Evolutionary conservation across 2,329 filamentous ascomycete genomes (phyloP).

Genomic region (Talaromyces sp.): DNA sequence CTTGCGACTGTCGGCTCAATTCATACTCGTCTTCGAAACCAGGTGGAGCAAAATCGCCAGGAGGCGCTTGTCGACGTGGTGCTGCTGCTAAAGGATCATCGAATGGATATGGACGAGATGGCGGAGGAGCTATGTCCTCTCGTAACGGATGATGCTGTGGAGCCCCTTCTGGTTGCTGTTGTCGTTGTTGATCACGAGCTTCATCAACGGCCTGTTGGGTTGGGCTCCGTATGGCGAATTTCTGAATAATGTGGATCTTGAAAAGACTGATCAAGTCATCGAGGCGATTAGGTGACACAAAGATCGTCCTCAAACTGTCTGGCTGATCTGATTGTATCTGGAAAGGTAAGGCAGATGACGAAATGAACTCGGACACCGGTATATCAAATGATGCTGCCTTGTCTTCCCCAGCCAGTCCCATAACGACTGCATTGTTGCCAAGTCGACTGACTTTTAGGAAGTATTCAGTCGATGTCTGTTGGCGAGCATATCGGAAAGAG

Average conservation of each 20-base stretch:
- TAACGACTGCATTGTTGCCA: constrained; percentile 78
- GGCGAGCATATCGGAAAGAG: constrained; percentile 82
- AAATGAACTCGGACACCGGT: constrained; percentile 71
- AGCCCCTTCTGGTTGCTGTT: constrained; percentile 42
- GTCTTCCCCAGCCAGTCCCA: constrained; percentile 78
- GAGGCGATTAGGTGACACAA: constrained; percentile 71
- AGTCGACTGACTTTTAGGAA: constrained; percentile 79
- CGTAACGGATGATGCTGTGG: constrained; percentile 49
- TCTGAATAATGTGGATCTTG: constrained; percentile 79
- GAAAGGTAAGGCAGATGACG: constrained; percentile 57
- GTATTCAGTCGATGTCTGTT: constrained; percentile 80
- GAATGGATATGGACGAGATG: constrained; percentile 67
- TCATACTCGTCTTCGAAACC: constrained; percentile 94
- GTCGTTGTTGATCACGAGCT: constrained; percentile 34
- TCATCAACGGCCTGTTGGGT: constrained; percentile 79
- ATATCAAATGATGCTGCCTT: constrained; percentile 77
- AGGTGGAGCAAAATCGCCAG: constrained; percentile 76
- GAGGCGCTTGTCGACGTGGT: constrained; percentile 64
- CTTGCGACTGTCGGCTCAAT: constrained; percentile 66
- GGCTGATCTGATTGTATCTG: constrained; percentile 37
- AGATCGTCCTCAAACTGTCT: constrained; percentile 56
- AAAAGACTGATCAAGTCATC: constrained; percentile 68
- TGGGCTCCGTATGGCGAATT: constrained; percentile 68
- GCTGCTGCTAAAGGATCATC: constrained; percentile 62
- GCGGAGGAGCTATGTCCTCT: constrained; percentile 56